Conservation (phyloP, 257 asterid species). For the Nicotiana noctiflora region DNA sequence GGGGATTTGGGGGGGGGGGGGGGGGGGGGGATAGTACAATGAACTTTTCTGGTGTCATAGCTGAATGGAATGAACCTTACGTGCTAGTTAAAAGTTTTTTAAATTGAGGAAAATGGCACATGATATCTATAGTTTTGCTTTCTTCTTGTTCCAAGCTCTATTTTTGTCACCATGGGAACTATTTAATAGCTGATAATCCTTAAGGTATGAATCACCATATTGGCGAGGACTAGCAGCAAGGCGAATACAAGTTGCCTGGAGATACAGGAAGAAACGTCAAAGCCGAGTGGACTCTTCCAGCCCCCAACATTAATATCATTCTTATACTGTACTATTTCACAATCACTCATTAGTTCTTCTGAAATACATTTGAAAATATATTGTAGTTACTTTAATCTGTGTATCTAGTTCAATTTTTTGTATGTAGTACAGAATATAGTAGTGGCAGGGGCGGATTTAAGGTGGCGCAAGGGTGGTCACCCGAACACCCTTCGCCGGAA, state of each 20-base stretch:
- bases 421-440: not conserved
- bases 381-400: not conserved
- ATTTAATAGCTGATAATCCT: not conserved
- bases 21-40: not conserved
- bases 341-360: not conserved
- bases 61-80: not conserved
- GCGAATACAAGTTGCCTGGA: constrained; percentile 79
- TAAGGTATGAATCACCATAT: constrained; percentile 75
- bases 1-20: not conserved
- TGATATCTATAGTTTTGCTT: not conserved
- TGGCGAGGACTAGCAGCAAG: constrained; percentile 70
- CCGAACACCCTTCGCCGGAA: too few relatives aligned
- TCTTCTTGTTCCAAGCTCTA: not conserved
- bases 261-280: constrained; percentile 61
- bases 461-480: too few relatives aligned
- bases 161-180: not conserved
- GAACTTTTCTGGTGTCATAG: not conserved
- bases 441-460: too few relatives aligned
- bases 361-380: not conserved
- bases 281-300: constrained; percentile 36
- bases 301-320: constrained; percentile 17
- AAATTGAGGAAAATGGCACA: not conserved
- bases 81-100: not conserved
- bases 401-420: not conserved
- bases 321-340: not conserved